Evolutionary conservation across 305 asterid genomes (phyloP).

Genomic region (Fraxinus sp.): DNA sequence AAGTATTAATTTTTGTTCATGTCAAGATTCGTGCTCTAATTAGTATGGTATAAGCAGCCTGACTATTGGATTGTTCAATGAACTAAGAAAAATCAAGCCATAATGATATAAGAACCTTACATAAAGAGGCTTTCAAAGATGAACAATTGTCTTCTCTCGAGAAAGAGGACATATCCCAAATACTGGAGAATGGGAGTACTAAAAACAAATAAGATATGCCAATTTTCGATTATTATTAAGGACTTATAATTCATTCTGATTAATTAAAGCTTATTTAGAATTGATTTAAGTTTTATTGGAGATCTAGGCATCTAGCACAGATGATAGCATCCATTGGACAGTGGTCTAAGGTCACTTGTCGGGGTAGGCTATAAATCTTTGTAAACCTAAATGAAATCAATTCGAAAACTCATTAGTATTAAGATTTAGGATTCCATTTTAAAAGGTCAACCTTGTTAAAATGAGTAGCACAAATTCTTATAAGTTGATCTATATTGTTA

Average conservation of each 20-base stretch:
- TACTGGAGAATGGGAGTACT: background rate
- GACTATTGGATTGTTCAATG: background rate
- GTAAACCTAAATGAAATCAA: background rate
- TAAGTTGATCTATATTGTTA: too few relatives aligned
- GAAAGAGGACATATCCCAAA: too few relatives aligned
- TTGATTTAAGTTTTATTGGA: too few relatives aligned
- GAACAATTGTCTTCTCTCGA: background rate
- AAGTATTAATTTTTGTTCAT: too few relatives aligned
- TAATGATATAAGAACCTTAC: too few relatives aligned
- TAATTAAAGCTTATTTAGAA: background rate
- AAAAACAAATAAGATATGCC: background rate
- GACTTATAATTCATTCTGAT: background rate
- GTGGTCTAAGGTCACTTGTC: background rate
- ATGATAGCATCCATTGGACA: background rate
- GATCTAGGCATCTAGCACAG: background rate
- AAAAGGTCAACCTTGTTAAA: too few relatives aligned
- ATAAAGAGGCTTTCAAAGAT: background rate
- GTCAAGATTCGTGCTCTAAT: background rate
- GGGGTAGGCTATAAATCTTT: background rate
- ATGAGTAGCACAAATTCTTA: too few relatives aligned
- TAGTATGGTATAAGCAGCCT: background rate
- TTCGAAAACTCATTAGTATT: too few relatives aligned
- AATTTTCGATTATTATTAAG: background rate
- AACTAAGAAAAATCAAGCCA: background rate
- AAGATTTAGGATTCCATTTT: too few relatives aligned